Conservation (phyloP, 164 flowering plant species). For the Amborella trichopoda region DNA sequence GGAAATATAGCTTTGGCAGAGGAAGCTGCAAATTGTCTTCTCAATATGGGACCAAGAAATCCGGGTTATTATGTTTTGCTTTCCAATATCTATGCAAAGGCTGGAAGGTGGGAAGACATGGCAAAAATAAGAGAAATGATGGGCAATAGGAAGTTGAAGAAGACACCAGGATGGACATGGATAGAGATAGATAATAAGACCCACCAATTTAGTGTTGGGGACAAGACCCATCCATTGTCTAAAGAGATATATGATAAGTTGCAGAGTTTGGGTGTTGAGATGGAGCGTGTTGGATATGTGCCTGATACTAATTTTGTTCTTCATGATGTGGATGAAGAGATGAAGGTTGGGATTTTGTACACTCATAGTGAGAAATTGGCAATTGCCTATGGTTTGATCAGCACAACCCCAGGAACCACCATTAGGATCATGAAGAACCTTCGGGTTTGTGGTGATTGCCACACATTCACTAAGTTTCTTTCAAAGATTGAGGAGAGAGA, state of each 20-base stretch:
- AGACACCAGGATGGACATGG: conserved; percentile 52
- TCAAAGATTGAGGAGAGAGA: conserved; percentile 22
- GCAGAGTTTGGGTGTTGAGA: conserved; percentile 17
- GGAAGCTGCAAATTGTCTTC: conserved; percentile 32
- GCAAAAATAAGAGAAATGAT: conserved; percentile 32
- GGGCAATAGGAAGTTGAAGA: conserved; percentile 28
- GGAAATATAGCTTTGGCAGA: conserved; percentile 29
- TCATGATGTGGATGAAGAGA: conserved; percentile 57
- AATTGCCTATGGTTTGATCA: conserved; percentile 38
- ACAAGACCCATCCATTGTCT: conserved; percentile 27
- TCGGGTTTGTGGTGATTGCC: conserved; percentile 49
- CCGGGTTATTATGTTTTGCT: conserved; percentile 49
- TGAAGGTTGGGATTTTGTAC: conserved; percentile 25
- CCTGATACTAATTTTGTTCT: conserved; percentile 43
- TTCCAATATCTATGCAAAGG: conserved; percentile 51
- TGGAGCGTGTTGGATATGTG: conserved; percentile 43
- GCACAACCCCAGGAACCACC: conserved; percentile 20
- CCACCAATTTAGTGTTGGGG: conserved; percentile 35
- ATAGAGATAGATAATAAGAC: conserved; percentile 29
- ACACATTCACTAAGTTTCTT: conserved; percentile 31
- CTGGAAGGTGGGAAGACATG: conserved; percentile 44
- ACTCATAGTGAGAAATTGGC: conserved; percentile 48
- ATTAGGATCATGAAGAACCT: conserved; percentile 43
- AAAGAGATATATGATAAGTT: conserved; percentile 29
- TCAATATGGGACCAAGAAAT: conserved; percentile 32